A percentile compares a stretch with the other conserved stretches of the same genome.
phyloP scores from a whole-genome alignment of 257 asterid species.

The Capsicum pubescens region DNA sequence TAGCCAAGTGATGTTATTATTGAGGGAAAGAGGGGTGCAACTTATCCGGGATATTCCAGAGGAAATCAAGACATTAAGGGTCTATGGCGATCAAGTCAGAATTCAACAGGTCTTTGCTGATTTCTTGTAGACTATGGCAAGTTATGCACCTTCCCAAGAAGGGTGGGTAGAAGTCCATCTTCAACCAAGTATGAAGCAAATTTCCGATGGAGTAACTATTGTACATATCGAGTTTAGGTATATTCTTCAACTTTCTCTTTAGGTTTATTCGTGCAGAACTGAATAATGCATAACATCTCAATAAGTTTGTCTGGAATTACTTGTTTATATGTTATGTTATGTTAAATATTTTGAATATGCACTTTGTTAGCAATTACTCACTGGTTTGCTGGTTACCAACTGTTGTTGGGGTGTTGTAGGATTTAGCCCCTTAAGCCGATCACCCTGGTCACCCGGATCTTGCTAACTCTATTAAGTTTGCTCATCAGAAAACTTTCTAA shows the following conservation, averaged over 20 bases:
- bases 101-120: slow-evolving; percentile 82
- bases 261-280: too few species aligned
- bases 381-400: too few species aligned
- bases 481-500: too few species aligned
- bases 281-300: too few species aligned
- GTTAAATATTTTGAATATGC: too few species aligned
- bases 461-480: too few species aligned
- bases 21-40: slow-evolving; percentile 77
- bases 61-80: slow-evolving; percentile 66
- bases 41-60: slow-evolving; percentile 82
- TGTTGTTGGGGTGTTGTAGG: too few species aligned
- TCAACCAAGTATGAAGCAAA: slow-evolving; percentile 64
- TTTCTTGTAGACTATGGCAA: slow-evolving; percentile 75
- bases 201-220: slow-evolving; percentile 49
- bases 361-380: too few species aligned
- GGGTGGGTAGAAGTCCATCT: slow-evolving; percentile 95
- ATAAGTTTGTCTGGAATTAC: too few species aligned
- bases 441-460: too few species aligned
- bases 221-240: slow-evolving; percentile 81
- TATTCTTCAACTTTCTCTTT: background rate
- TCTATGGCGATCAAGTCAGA: slow-evolving; percentile 84
- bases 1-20: slow-evolving; percentile 81
- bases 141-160: slow-evolving; percentile 60
- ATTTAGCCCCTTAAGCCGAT: too few species aligned
- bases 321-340: too few species aligned